Conservation (phyloP, 805 yeast species). For the Wickerhamomyces alni region DNA sequence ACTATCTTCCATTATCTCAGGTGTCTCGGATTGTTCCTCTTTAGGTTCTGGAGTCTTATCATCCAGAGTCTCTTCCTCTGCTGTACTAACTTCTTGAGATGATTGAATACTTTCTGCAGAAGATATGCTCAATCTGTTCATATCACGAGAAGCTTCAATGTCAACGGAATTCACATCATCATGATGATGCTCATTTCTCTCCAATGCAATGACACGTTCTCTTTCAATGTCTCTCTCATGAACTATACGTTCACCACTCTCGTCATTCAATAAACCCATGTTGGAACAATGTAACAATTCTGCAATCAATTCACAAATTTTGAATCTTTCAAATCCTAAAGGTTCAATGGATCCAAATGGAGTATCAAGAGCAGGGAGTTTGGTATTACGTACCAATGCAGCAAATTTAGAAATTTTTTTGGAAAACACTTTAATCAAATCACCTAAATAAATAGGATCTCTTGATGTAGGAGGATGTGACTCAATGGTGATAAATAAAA, state of each 20-base stretch:
- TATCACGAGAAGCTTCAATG: constrained; percentile 26
- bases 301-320: constrained; percentile 87
- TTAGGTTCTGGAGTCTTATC: neutral
- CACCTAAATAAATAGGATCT: constrained; percentile 90
- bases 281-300: constrained; percentile 96
- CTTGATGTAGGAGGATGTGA: constrained; percentile 90
- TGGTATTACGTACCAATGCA: constrained; percentile 42
- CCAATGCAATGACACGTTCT: constrained; percentile 38
- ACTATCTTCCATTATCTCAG: constrained; percentile 1
- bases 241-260: constrained; percentile 61
- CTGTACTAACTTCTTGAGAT: neutral
- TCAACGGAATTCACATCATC: constrained; percentile 33
- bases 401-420: constrained; percentile 67
- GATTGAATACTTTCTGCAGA: neutral
- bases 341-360: constrained; percentile 67
- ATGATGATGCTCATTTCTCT: constrained; percentile 16
- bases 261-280: constrained; percentile 85
- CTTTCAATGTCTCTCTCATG: constrained; percentile 65
- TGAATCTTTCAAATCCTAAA: constrained; percentile 86
- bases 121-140: constrained; percentile 16
- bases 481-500: constrained; percentile 72
- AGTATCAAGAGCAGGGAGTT: constrained; percentile 39
- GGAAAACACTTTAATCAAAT: constrained; percentile 72
- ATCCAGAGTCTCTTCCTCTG: constrained; percentile 5
- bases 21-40: neutral